Evolutionary conservation across 108 stramenopile species (phyloP), one percentile per base, ranked within the genome.

Genomic region (Bacterosira constricta): DNA sequence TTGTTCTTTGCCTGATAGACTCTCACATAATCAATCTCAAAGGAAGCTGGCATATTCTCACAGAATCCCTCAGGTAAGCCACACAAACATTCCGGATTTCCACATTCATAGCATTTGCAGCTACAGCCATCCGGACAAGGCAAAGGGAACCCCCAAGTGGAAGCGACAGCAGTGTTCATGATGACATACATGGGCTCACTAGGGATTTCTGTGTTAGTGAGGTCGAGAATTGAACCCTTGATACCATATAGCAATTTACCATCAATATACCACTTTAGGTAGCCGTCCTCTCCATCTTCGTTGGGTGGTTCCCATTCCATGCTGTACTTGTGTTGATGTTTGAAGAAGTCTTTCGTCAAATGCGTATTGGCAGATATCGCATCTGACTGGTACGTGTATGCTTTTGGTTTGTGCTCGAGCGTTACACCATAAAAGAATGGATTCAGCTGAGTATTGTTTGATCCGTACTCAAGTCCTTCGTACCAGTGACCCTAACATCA

Each of bases 351-450:
- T 20, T 79, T 47, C 25, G 72, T 75, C 18, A 96, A 62, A 38
- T 87, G 83, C 9, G 79, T 75, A 64, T 96, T 96, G 27, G 94
- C 91, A 0, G 91, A 93, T 10, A 96, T 67, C 9, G 94, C 91
- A 80, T 96, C 94, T 3, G 94, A 85, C 59, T 91, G 90, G 66
- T 96, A 96, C 8, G 89, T 89, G 41, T 86, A 85, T 5, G 63
- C 30, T 49, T 90, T 88, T 4, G 88, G 86, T 64, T 88, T 73
- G 63, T 93, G 92, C 13, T 81, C 73, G 4, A 96, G 68, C 11
- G 81, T 91, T 4, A 90, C 90, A 17, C 94, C 94, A 59, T 96
- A 96, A 64, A 96, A 96, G 86, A 93, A 96, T 18, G 87, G 87
- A 79, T 96, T 96, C 59, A 96, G 63, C 50, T 83, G 79, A 38